Evolutionary conservation across 2,329 filamentous ascomycete genomes (phyloP).

Genomic region (Microsporum ferrugineum): DNA sequence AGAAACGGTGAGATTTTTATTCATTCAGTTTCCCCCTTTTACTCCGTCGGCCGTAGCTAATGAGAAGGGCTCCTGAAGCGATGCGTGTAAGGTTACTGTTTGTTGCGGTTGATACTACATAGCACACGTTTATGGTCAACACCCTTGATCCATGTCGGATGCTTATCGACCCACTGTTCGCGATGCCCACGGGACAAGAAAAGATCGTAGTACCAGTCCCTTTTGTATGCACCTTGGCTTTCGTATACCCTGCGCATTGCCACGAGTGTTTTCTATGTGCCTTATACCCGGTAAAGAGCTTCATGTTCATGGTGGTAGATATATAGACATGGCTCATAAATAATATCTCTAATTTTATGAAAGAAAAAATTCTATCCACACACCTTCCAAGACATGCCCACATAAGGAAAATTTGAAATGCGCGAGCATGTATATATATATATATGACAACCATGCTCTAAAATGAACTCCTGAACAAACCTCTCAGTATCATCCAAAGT

Average conservation of each 20-base stretch:
- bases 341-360: neutral
- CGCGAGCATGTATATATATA: neutral
- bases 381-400: neutral
- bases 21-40: too few relatives aligned
- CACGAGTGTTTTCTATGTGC: neutral
- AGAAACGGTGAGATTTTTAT: slow-evolving; percentile 15
- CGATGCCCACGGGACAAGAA: neutral
- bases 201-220: neutral
- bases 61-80: slow-evolving; percentile 3
- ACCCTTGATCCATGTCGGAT: neutral
- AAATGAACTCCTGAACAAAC: neutral
- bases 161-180: neutral
- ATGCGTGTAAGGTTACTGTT: slow-evolving; percentile 10
- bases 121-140: neutral
- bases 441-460: neutral
- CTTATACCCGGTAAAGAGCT: neutral
- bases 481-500: neutral
- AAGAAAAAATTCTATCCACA: neutral
- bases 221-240: neutral
- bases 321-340: neutral
- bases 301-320: neutral
- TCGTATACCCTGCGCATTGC: neutral
- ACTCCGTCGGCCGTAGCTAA: neutral
- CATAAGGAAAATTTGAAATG: neutral
- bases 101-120: slow-evolving; percentile 7